Percentiles rank a stretch among this genome's conserved stretches.
phyloP scores from a whole-genome alignment of 2,329 filamentous ascomycete species.

The Neurospora sp. region DNA sequence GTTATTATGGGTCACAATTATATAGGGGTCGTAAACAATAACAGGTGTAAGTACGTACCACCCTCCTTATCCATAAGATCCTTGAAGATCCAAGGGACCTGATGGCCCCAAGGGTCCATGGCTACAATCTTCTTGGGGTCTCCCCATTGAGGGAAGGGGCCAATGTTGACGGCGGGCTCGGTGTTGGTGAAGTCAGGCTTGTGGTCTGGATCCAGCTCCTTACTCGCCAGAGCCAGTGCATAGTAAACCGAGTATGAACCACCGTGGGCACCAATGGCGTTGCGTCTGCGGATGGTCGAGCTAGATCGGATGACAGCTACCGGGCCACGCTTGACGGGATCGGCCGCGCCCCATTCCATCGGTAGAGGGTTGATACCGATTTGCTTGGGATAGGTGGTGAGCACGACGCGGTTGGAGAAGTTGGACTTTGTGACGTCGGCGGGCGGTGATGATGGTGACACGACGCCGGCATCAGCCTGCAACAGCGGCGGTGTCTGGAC shows the following conservation, averaged over 20 bases:
- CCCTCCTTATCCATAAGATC: slow-evolving; percentile 68
- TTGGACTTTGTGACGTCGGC: slow-evolving; percentile 28
- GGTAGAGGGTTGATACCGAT: slow-evolving; percentile 86
- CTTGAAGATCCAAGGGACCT: slow-evolving; percentile 74
- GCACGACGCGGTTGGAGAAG: slow-evolving; percentile 44
- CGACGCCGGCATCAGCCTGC: slow-evolving; percentile 16
- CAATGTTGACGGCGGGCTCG: slow-evolving; percentile 81
- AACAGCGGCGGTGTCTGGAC: slow-evolving; percentile 16
- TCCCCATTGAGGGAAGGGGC: slow-evolving; percentile 81
- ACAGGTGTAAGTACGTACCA: slow-evolving; percentile 27
- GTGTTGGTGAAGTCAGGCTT: slow-evolving; percentile 63
- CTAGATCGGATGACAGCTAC: slow-evolving; percentile 74
- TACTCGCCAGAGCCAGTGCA: slow-evolving; percentile 82
- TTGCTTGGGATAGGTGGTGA: slow-evolving; percentile 81
- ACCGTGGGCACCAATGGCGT: slow-evolving; percentile 54
- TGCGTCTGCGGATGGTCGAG: slow-evolving; percentile 68
- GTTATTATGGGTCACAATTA: slow-evolving; percentile 3
- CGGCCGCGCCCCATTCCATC: slow-evolving; percentile 76
- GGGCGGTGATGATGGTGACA: slow-evolving; percentile 19
- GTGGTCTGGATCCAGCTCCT: slow-evolving; percentile 76
- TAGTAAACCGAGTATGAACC: slow-evolving; percentile 96
- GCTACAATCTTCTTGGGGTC: slow-evolving; percentile 91
- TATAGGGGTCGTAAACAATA: background rate
- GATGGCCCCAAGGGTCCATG: slow-evolving; percentile 90
- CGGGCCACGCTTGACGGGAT: slow-evolving; percentile 68